A percentile compares a stretch with the other conserved stretches of the same genome.
phyloP scores from a whole-genome alignment of 2,329 filamentous ascomycete genomes.

The Penicillium hesseltinei region DNA sequence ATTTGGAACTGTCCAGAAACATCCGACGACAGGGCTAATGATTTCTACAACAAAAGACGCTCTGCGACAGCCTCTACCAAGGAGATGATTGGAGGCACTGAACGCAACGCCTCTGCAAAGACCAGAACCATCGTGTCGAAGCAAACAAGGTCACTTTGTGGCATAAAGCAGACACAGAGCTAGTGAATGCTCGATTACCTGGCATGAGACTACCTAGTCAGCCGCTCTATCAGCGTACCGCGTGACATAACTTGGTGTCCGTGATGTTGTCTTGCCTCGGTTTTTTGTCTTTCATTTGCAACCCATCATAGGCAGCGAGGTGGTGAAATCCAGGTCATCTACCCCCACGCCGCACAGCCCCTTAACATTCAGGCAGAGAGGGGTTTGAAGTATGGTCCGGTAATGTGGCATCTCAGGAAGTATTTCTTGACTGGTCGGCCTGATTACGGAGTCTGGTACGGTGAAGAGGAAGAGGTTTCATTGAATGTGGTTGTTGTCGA shows the following conservation, averaged over 20 bases:
- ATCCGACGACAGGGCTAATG: neutral
- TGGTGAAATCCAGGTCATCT: neutral
- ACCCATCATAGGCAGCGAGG: too few species aligned
- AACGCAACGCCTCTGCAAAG: neutral
- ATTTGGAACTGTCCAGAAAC: neutral
- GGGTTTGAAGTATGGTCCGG: too few species aligned
- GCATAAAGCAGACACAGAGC: neutral
- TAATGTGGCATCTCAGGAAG: too few species aligned
- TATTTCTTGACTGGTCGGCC: too few species aligned
- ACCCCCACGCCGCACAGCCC: too few species aligned
- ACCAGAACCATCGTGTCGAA: neutral
- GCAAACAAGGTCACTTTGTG: neutral
- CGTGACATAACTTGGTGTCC: neutral
- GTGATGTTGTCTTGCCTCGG: neutral
- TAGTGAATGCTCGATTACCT: too few species aligned
- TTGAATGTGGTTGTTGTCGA: too few species aligned
- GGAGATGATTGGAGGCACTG: neutral
- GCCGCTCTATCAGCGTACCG: too few species aligned
- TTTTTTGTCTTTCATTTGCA: neutral
- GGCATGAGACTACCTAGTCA: too few species aligned
- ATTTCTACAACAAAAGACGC: neutral
- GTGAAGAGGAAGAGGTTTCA: too few species aligned
- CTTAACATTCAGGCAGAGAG: too few species aligned
- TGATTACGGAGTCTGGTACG: too few species aligned
- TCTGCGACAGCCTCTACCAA: neutral